These are phyloP conservation scores for Penicillium frequentans DNA, from an alignment of 2,329 filamentous ascomycete species.

Conservation along the genomic window DNA sequence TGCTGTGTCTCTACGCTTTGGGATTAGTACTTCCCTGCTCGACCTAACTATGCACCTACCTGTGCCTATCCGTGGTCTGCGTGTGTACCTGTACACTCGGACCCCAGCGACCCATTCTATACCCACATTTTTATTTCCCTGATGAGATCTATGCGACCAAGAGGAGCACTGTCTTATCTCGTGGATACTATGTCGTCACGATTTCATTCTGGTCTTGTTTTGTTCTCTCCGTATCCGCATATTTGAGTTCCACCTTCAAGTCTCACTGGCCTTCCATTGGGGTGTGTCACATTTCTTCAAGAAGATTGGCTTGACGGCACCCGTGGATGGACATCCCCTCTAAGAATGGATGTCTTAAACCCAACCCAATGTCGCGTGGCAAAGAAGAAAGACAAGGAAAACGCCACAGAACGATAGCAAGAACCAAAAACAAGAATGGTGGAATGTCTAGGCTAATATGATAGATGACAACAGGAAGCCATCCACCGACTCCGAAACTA, in stretches of 20 bases:
- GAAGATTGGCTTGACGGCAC: not conserved
- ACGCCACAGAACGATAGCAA: not conserved
- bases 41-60: not conserved
- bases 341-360: slow-evolving; percentile 13
- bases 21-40: not conserved
- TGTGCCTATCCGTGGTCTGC: not conserved
- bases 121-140: not conserved
- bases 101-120: not conserved
- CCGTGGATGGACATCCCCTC: slow-evolving; percentile 24
- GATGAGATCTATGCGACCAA: not conserved
- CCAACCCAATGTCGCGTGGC: slow-evolving; percentile 10
- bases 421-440: not conserved
- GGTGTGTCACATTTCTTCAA: not conserved
- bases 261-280: not conserved
- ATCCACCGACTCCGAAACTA: slow-evolving; percentile 59
- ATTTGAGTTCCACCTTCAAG: not conserved
- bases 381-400: not conserved
- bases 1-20: not conserved
- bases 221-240: not conserved
- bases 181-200: not conserved
- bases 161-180: not conserved
- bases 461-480: slow-evolving; percentile 41
- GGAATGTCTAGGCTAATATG: not conserved
- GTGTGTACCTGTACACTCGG: not conserved
- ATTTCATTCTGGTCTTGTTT: not conserved